phyloP scores from a whole-genome alignment of 78 protist species.

The Guillardia theta region DNA sequence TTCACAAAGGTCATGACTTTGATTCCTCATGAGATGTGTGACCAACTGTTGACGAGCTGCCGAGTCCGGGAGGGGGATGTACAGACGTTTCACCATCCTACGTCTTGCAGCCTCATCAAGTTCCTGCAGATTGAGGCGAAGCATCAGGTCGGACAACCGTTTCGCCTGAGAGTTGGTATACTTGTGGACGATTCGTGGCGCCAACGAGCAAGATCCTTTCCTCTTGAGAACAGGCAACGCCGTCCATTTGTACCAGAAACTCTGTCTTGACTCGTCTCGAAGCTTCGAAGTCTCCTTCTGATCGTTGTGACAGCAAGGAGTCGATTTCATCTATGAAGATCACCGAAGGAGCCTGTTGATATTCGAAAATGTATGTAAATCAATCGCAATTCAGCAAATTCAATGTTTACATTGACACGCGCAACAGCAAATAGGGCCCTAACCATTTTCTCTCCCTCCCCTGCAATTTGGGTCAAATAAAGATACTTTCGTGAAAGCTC shows the following conservation, averaged over 20 bases:
- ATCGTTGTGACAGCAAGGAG: conserved; percentile 58
- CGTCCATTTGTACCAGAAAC: conserved; percentile 73
- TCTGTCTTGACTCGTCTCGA: conserved; percentile 70
- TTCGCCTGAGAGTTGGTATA: not conserved
- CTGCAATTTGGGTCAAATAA: too few species aligned
- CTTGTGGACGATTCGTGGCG: conserved; percentile 70
- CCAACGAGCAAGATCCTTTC: conserved; percentile 56
- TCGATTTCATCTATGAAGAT: conserved; percentile 88
- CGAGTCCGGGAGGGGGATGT: conserved; percentile 14
- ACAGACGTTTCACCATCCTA: conserved; percentile 44
- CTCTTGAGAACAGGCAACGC: conserved; percentile 42
- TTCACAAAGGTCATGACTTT: not conserved
- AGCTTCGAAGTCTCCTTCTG: conserved; percentile 53
- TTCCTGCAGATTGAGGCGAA: too few species aligned
- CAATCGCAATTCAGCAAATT: not conserved
- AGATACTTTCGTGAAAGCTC: too few species aligned
- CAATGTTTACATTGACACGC: not conserved
- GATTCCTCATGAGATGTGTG: not conserved
- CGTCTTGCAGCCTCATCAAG: conserved; percentile 66
- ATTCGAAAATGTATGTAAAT: not conserved
- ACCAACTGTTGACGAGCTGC: not conserved
- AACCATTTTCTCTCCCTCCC: conserved; percentile 44
- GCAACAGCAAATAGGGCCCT: conserved; percentile 71
- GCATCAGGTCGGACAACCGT: conserved; percentile 32
- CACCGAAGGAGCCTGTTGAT: conserved; percentile 43